Conservation (phyloP, 192 early-diverging fungal genomes). For the Podila verticillata region DNA sequence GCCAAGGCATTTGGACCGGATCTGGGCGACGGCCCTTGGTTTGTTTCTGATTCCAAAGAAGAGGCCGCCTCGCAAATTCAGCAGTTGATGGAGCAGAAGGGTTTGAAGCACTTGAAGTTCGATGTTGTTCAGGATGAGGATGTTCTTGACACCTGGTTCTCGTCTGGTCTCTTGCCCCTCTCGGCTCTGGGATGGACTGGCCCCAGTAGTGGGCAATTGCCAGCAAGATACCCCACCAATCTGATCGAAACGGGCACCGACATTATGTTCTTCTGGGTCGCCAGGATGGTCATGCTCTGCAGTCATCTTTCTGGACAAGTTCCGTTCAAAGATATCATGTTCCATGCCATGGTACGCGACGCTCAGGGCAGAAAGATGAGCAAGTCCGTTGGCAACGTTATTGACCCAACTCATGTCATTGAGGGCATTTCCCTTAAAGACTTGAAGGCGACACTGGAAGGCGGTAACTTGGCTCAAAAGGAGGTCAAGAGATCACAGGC, state of each 20-base stretch:
- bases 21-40: slow-evolving; percentile 69
- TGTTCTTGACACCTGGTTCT: slow-evolving; percentile 99
- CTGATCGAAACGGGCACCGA: slow-evolving; percentile 95
- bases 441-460: slow-evolving; percentile 73
- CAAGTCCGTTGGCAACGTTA: slow-evolving; percentile 88
- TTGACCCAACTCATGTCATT: slow-evolving; percentile 87
- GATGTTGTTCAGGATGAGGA: slow-evolving; percentile 82
- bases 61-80: slow-evolving; percentile 68
- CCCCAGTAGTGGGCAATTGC: slow-evolving; percentile 48
- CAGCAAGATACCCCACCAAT: slow-evolving; percentile 78
- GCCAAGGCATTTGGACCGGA: slow-evolving; percentile 2
- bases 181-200: slow-evolving; percentile 68
- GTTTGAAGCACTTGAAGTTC: slow-evolving; percentile 41
- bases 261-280: slow-evolving; percentile 99
- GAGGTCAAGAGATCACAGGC: slow-evolving; percentile 78
- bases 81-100: slow-evolving; percentile 55
- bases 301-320: slow-evolving; percentile 81
- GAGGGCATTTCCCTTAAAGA: slow-evolving; percentile 76
- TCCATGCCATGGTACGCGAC: slow-evolving; percentile 94
- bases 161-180: slow-evolving; percentile 91
- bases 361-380: slow-evolving; percentile 91
- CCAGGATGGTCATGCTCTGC: slow-evolving; percentile 96
- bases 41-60: slow-evolving; percentile 64
- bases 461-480: slow-evolving; percentile 76
- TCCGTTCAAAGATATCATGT: slow-evolving; percentile 89